phyloP scores from a whole-genome alignment of 306 rosid genomes.

The Cucurbita argyrosperma region DNA sequence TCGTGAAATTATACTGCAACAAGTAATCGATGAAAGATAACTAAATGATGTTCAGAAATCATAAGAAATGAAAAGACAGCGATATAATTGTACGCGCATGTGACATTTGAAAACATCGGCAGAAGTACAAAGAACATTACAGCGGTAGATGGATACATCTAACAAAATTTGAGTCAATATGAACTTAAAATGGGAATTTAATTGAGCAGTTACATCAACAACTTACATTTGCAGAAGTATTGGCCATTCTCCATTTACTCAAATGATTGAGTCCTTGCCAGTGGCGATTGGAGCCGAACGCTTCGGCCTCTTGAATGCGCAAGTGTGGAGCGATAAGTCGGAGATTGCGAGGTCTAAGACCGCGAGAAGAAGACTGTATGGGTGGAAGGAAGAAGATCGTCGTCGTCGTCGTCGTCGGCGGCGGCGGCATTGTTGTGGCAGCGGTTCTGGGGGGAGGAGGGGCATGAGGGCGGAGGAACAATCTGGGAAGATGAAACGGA shows the following conservation, averaged over 20 bases:
- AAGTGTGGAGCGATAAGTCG: background rate
- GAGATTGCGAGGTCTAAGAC: slow-evolving; percentile 4
- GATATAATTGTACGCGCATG: background rate
- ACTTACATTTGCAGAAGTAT: background rate
- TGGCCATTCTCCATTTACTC: background rate
- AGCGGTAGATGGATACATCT: background rate
- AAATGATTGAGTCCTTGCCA: slow-evolving; percentile 27
- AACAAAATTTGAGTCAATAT: background rate
- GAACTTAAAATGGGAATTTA: background rate
- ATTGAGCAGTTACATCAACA: background rate
- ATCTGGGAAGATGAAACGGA: background rate
- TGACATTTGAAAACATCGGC: background rate
- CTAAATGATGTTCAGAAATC: background rate
- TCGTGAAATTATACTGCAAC: slow-evolving; percentile 92
- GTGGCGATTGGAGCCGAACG: background rate
- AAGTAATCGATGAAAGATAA: slow-evolving; percentile 9
- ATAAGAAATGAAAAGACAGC: background rate
- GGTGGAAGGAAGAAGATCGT: slow-evolving; percentile 46
- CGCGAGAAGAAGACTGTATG: slow-evolving; percentile 18
- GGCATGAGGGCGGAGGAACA: background rate
- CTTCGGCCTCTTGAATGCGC: slow-evolving; percentile 32
- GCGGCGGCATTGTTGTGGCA: background rate
- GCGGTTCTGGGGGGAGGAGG: background rate
- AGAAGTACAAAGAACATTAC: background rate
- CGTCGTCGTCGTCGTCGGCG: slow-evolving; percentile 9